Conservation (phyloP, 768 basidiomycete species). For the Hypholoma sublateritium region DNA sequence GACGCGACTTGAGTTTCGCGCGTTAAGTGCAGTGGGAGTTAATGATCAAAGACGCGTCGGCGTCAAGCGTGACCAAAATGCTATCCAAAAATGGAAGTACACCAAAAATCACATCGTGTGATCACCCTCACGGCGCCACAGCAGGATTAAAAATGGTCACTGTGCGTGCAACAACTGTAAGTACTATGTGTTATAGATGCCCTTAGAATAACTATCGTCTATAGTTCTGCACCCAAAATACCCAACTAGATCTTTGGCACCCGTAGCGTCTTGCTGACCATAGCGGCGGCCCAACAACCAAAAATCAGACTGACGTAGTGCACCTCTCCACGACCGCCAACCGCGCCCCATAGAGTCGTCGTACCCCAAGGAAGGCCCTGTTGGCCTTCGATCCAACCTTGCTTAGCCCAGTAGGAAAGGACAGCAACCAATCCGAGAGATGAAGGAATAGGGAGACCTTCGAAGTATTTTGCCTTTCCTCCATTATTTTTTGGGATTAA, state of each 20-base stretch:
- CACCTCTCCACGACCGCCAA: slow-evolving; percentile 79
- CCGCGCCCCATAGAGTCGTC: slow-evolving; percentile 68
- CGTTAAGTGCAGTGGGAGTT: neutral
- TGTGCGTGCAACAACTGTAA: no score
- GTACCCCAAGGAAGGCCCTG: slow-evolving; percentile 75
- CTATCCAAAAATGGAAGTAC: slow-evolving; percentile 7
- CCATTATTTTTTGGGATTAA: slow-evolving; percentile 82
- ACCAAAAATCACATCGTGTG: neutral
- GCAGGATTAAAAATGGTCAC: no score
- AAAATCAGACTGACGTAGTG: slow-evolving; percentile 82
- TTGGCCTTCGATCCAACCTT: slow-evolving; percentile 83
- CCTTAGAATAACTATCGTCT: slow-evolving; percentile 6
- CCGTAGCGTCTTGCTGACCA: slow-evolving; percentile 96
- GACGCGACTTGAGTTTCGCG: slow-evolving; percentile 26
- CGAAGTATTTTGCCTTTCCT: slow-evolving; percentile 94
- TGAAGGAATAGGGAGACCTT: slow-evolving; percentile 95
- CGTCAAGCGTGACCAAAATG: slow-evolving; percentile 5
- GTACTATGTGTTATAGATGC: neutral
- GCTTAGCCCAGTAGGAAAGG: slow-evolving; percentile 79
- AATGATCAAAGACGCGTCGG: neutral
- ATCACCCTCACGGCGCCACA: neutral
- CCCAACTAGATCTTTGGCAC: slow-evolving; percentile 69
- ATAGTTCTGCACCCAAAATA: neutral
- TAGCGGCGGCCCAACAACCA: slow-evolving; percentile 86
- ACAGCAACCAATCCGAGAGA: slow-evolving; percentile 78